Evolutionary conservation across 495 filamentous ascomycete genomes (phyloP), one percentile per base, ranked within the genome.

Genomic region (Aspergillus biplanus): DNA sequence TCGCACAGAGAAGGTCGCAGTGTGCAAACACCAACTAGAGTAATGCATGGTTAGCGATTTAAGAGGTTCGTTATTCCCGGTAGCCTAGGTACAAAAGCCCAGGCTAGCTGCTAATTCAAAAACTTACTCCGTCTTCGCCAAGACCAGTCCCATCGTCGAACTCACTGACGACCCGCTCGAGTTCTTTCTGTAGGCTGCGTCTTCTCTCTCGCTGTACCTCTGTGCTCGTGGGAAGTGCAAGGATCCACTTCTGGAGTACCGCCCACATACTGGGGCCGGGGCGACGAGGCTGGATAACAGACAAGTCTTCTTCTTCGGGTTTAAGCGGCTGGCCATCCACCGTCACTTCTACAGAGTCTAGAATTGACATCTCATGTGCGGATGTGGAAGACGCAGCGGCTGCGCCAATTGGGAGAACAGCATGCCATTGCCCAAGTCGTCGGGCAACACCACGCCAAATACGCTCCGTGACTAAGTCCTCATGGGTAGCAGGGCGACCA

Each of bases 231-330:
- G 95, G 93, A 44, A 99, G 81, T 13, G 93, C 95, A 66, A 86
- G 80, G 49, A 98, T 90, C 95, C 95, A 99, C 78, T 92, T 95
- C 75, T 96, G 92, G 80, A 96, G 88, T 34, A 96, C 90, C 8
- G 89, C 91, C 96, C 96, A 99, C 35, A 96, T 79, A 70, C 94
- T 97, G 12, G 92, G 89, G 11, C 85, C 79, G 4, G 85, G 82
- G 65, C 87, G 89, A 4, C 83, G 79, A 8, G 87, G 86, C 21
- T 85, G 83, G 56, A 87, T 83, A 59, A 80, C 71, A 42, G 85
- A 77, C 56, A 89, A 80, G 21, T 27, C 21, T 5, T 75, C 46
- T 33, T 65, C 42, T 16, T 72, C 65, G 33, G 62, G 56, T 33
- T 71, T 67, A 2, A 60, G 62, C 15, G 53, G 37, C 35, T 68